Evolutionary conservation across 345 rosid genomes (phyloP), one percentile per base, ranked within the genome.

Genomic region (Conringia planisiliqua): DNA sequence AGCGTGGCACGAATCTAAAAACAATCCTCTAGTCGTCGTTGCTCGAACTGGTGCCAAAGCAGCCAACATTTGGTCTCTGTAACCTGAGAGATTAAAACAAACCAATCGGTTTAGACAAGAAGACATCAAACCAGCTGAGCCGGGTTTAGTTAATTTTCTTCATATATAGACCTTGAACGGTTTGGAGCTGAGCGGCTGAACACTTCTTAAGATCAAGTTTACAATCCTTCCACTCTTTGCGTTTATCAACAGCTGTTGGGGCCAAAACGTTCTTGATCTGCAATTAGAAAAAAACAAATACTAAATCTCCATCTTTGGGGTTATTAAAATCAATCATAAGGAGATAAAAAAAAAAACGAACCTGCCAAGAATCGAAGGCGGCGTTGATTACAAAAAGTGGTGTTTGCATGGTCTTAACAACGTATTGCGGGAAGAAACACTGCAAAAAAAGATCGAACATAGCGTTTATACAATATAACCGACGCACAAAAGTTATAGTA

Each of bases 371-470:
- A 83, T 92, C 98, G 40, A 89, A 90, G 30, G 94, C 96, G 2
- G 99, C 85, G 81, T 95, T 95, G 38, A 90, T 78, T 72, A 96
- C 79, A 65, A 96, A 96, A 29, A 96, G 79, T 1, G 99, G 98
- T 0, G 97, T 92, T 77, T 69, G 78, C 47, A 96, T 75, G 57
- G 85, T 79, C 18, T 65, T 72, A 7, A 71, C 88, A 74, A 88
- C 86, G 40, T 92, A 62, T 81, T 96, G 92, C 0, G 99, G 99
- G 90, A 96, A 96, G 91, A 96, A 92, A 81, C 98, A 96, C 99
- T 92, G 88, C 16, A 8, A 60, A 56, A 32, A 32, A 9, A 4
- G 5, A 11, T 54, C 26, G 65, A 58, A 52, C 20, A 71, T 65
- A 43, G 24, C 12, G 22, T 32, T 72, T 13, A 51, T 40, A 42